Percentiles rank a stretch among this genome's conserved stretches.
phyloP scores from a whole-genome alignment of 2,329 filamentous ascomycete species.

The Leptographium radiaticola region DNA sequence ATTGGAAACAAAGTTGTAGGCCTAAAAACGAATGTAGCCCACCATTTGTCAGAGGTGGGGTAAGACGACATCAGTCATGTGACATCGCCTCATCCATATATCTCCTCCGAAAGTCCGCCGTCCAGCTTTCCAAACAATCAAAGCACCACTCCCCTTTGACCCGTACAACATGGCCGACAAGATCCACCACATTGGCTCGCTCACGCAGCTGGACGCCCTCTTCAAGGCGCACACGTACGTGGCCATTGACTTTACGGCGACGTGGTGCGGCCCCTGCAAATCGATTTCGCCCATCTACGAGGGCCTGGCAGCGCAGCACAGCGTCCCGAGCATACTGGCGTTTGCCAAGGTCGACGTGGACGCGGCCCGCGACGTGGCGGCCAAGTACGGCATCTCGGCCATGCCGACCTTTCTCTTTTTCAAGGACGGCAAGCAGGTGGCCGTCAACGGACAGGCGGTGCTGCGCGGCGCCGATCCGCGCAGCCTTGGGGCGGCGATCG shows the following conservation, averaged over 20 bases:
- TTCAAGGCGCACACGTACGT: conserved; percentile 34
- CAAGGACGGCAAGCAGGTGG: conserved; percentile 35
- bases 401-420: conserved; percentile 51
- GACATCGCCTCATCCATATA: too few species aligned
- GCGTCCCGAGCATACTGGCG: conserved; percentile 27
- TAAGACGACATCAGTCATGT: too few species aligned
- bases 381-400: conserved; percentile 34
- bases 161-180: conserved; percentile 1
- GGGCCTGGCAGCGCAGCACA: conserved; percentile 28
- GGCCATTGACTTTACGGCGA: conserved; percentile 42
- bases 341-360: conserved; percentile 50
- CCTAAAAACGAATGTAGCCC: too few species aligned
- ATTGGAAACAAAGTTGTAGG: too few species aligned
- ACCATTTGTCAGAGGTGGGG: too few species aligned
- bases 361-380: conserved; percentile 33
- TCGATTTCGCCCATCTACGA: conserved; percentile 40
- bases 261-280: conserved; percentile 49
- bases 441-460: conserved; percentile 16
- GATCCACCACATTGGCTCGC: conserved; percentile 26
- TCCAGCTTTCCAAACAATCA: too few species aligned
- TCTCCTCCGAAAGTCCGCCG: too few species aligned
- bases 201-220: conserved; percentile 35
- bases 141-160: too few species aligned
- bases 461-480: conserved; percentile 14
- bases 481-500: conserved; percentile 7